A percentile compares a stretch with the other conserved stretches of the same genome.
Evolutionary conservation across 192 early-diverging fungal species (phyloP).

Genomic region (Bifiguratus adelaidae): DNA sequence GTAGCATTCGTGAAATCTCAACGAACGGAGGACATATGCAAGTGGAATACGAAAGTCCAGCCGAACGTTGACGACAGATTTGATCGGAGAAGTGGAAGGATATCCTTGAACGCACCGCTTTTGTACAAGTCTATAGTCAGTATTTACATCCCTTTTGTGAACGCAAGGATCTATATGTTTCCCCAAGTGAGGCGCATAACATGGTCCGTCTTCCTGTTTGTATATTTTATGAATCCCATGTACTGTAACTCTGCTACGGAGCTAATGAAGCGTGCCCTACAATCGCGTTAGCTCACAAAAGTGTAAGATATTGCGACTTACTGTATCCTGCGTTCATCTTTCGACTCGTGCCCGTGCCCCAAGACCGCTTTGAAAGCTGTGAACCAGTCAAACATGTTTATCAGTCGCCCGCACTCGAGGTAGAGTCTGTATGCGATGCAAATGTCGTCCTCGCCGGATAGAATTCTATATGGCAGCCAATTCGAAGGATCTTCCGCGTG

Average conservation of each 20-base stretch:
- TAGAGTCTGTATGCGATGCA: constrained; percentile 86
- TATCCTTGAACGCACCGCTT: too few relatives aligned
- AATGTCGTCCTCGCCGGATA: constrained; percentile 65
- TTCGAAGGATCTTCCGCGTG: constrained; percentile 10
- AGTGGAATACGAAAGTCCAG: too few relatives aligned
- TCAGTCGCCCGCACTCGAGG: constrained; percentile 84
- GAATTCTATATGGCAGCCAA: constrained; percentile 20
- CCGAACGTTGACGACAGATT: too few relatives aligned
- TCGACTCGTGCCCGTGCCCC: constrained; percentile 29
- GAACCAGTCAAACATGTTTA: constrained; percentile 92
- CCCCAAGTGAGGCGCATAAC: constrained; percentile 75
- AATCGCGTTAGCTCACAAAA: constrained; percentile 1
- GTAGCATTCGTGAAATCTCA: too few relatives aligned
- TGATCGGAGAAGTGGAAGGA: too few relatives aligned
- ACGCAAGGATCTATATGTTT: too few relatives aligned
- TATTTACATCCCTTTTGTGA: too few relatives aligned
- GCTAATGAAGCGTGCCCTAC: constrained; percentile 73
- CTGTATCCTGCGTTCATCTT: constrained; percentile 12
- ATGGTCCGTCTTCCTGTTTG: constrained; percentile 89
- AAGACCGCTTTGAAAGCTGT: constrained; percentile 74
- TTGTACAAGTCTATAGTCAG: too few relatives aligned
- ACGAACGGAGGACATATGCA: too few relatives aligned
- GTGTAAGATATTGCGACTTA: constrained; percentile 52
- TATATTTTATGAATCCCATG: constrained; percentile 84
- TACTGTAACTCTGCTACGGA: constrained; percentile 80